phyloP scores from a whole-genome alignment of 2,329 filamentous ascomycete species.

The Ophiostoma pallidulum region DNA sequence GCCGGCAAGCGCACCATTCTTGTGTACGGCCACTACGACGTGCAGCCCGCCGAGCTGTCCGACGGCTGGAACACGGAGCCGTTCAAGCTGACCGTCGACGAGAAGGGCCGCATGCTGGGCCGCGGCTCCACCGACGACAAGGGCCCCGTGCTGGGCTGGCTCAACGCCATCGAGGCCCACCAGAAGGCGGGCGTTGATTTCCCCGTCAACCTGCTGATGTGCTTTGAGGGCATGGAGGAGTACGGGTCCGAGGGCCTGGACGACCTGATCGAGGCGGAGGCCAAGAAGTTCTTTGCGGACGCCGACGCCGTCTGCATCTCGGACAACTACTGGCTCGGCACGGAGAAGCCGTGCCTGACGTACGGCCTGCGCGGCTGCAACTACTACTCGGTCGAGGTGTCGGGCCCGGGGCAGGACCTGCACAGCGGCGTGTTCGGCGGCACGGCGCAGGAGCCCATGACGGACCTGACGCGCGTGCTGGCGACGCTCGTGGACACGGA shows the following conservation, averaged over 20 bases:
- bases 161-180: conserved; percentile 97
- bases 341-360: conserved; percentile 94
- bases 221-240: conserved; percentile 99
- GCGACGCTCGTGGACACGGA: conserved; percentile 76
- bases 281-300: conserved; percentile 90
- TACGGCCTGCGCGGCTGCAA: conserved; percentile 96
- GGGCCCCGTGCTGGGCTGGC: conserved; percentile 91
- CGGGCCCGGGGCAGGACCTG: conserved; percentile 83
- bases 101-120: conserved; percentile 91
- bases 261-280: conserved; percentile 85
- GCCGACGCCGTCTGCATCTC: conserved; percentile 96
- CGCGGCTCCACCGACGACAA: conserved; percentile 96
- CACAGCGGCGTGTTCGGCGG: conserved; percentile 97
- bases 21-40: conserved; percentile 97
- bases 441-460: conserved; percentile 97
- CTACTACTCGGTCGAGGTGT: conserved; percentile 90
- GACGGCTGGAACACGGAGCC: conserved; percentile 96
- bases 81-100: conserved; percentile 77
- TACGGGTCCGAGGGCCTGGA: conserved; percentile 95
- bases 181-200: conserved; percentile 90
- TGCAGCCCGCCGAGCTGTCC: conserved; percentile 85
- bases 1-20: conserved; percentile 89
- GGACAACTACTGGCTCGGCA: conserved; percentile 99
- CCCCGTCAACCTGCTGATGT: conserved; percentile 97
- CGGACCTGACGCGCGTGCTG: conserved; percentile 77